These are phyloP conservation scores for Phytophthora pini DNA, from an alignment of 352 stramenopile species.

Conservation along the genomic window DNA sequence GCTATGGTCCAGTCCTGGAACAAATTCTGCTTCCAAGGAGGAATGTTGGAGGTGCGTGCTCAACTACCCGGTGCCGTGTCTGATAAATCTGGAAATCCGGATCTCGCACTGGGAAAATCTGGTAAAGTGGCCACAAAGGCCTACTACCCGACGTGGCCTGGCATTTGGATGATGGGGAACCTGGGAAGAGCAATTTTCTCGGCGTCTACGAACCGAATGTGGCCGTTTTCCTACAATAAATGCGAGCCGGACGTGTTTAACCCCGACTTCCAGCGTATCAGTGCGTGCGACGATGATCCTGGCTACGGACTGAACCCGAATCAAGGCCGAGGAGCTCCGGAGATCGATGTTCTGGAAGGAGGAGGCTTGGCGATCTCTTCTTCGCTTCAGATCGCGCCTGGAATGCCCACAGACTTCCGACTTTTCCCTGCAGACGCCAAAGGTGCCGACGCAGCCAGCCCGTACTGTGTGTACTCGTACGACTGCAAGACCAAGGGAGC, in stretches of 20 bases:
- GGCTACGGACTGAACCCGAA: constrained; percentile 90
- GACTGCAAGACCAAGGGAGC: constrained; percentile 60
- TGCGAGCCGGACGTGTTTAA: constrained; percentile 73
- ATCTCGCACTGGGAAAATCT: constrained; percentile 41
- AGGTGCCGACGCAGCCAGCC: constrained; percentile 29
- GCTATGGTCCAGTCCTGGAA: constrained; percentile 93
- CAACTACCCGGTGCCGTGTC: constrained; percentile 89
- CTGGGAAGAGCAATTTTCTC: constrained; percentile 93
- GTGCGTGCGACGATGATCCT: constrained; percentile 87
- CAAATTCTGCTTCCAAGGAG: constrained; percentile 94
- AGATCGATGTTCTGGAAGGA: constrained; percentile 95
- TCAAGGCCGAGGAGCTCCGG: constrained; percentile 86
- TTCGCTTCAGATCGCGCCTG: constrained; percentile 89
- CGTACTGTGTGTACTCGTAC: constrained; percentile 56
- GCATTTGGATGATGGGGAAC: constrained; percentile 95
- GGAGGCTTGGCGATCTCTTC: constrained; percentile 82
- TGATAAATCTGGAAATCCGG: constrained; percentile 51
- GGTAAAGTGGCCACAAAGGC: constrained; percentile 61
- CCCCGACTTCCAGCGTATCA: constrained; percentile 51
- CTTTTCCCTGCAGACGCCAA: constrained; percentile 52
- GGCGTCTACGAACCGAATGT: constrained; percentile 90
- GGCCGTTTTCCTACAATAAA: constrained; percentile 94
- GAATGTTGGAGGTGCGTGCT: constrained; percentile 89
- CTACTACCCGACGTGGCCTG: constrained; percentile 87
- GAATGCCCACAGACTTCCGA: constrained; percentile 66